Evolutionary conservation across 371 early-diverging fungal genomes (phyloP), one percentile per base, ranked within the genome.

Genomic region (Rhizopus stolonifer): DNA sequence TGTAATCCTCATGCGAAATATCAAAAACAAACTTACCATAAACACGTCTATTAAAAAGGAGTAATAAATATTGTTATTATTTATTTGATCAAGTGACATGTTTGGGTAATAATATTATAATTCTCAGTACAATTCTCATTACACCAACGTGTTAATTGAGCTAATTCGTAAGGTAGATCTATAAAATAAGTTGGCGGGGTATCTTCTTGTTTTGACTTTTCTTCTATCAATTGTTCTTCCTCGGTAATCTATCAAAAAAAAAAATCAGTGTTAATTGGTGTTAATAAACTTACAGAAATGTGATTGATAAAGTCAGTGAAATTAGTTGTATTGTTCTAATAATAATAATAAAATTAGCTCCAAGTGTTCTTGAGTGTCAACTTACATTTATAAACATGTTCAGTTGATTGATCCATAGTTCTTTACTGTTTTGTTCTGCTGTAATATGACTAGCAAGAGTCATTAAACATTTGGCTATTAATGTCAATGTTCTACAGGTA

Each of bases 391-490:
- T 75, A 59, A 80, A 80, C 8, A 61, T 64, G 59, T 86, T 85
- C 71, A 89, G 78, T 7, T 79, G 85, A 25, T 69, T 70, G 89
- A 91, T 89, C 72, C 88, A 87, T 14, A 83, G 82, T 64, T 93
- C 94, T 64, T 91, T 93, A 5, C 74, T 60, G 13, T 84, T 88
- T 60, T 88, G 86, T 22, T 81, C 83, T 3, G 82, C 79, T 45
- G 89, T 66, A 46, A 89, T 92, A 52, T 58, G 58, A 17, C 54
- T 58, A 4, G 92, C 92, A 14, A 91, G 60, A 40, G 85, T 86
- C 67, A 91, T 90, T 15, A 93, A 60, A 19, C 84, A 85, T 58
- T 92, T 92, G n/a, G 91, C 90, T 21, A 90, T 72, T 46, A 92
- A 59, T 3, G 89, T 87, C 26, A 91, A 70, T 8, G 86, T 88